Evolutionary conservation across 129 eudicot species (phyloP), one percentile per base, ranked within the genome.

Genomic region (Saussurea involucrata): DNA sequence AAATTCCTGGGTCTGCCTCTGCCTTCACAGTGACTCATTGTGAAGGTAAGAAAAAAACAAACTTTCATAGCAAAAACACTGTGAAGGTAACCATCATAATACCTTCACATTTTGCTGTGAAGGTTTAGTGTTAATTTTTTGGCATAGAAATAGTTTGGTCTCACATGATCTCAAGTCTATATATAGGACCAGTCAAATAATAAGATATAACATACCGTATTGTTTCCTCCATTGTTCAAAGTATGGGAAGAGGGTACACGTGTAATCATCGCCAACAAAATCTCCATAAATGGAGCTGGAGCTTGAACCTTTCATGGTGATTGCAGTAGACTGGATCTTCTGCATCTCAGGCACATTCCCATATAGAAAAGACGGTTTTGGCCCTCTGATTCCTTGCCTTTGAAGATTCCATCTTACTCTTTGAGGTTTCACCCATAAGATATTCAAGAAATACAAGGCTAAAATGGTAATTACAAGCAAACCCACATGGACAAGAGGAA

Each of bases 291-390:
- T 60, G 11, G 66, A 24, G 27, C 73, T 76, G 6, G 77, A 64
- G 29, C 46, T 61, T 53, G 80, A 36, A 72, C 28, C 46, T 55
- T 66, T 75, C 77, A 34, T 68, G 34, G 73, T 49, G 24, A 55
- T 49, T n/a, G 87, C 75, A 28, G 87, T 57, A 1, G 86, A 79
- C 32, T 91, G 96, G 18, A 93, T 88, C 76, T 64, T 86, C 79
- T 93, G 94, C 96, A 93, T 93, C 85, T 93, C 90, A 34, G 80
- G 65, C 58, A 85, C 90, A 83, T 90, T 93, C 44, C 98, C 98
- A 78, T 85, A 83, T 8, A 80, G 44, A 29, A 90, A 75, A 85
- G 86, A 83, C 24, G 98, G 96, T 61, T 78, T 76, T 70, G 98
- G 98, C 11, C 98, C 98, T 79, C 60, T 83, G 10, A 93, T 86